phyloP scores from a whole-genome alignment of 108 stramenopile genomes.

The Skeletonema tropicum region DNA sequence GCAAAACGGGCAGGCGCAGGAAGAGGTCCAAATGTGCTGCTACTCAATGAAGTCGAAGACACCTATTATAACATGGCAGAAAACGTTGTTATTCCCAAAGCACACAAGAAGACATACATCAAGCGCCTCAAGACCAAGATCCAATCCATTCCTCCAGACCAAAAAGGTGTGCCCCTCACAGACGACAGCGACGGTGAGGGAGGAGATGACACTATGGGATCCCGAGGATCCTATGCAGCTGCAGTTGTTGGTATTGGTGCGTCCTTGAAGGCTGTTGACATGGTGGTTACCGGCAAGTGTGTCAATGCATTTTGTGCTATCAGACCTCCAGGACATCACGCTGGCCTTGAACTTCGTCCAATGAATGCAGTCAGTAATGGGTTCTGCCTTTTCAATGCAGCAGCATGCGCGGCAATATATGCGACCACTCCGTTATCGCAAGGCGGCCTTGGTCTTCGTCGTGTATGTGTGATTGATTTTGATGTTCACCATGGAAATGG shows the following conservation, averaged over 20 bases:
- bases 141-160: conserved; percentile 47
- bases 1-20: conserved; percentile 77
- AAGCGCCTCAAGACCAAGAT: conserved; percentile 74
- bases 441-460: conserved; percentile 79
- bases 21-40: conserved; percentile 33
- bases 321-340: conserved; percentile 95
- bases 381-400: conserved; percentile 97
- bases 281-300: conserved; percentile 84
- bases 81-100: conserved; percentile 68
- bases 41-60: conserved; percentile 66
- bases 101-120: conserved; percentile 73
- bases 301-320: conserved; percentile 90
- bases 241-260: conserved; percentile 91
- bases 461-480: conserved; percentile 92
- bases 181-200: conserved; percentile 87
- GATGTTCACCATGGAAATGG: conserved; percentile 97
- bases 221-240: conserved; percentile 84
- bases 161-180: conserved; percentile 70
- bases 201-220: conserved; percentile 87
- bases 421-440: conserved; percentile 81
- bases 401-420: conserved; percentile 95
- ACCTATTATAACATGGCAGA: conserved; percentile 68
- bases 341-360: conserved; percentile 81
- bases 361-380: conserved; percentile 94
- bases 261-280: conserved; percentile 83